Evolutionary conservation across 164 flowering plant genomes (phyloP).

Genomic region (Macadamia integrifolia): DNA sequence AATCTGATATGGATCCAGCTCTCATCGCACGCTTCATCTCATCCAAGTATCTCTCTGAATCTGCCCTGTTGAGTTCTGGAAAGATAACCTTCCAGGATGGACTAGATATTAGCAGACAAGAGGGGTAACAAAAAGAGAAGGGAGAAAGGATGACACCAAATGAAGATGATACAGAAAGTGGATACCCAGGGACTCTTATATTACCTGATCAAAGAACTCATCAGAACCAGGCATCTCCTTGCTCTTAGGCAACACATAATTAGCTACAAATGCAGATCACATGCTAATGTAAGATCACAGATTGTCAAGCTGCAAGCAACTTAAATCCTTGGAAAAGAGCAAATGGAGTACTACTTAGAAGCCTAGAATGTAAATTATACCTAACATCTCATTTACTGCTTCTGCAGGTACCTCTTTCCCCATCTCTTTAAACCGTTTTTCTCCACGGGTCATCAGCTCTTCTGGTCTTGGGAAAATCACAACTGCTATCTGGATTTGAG

Average conservation of each 20-base stretch:
- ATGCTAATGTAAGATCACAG: neutral
- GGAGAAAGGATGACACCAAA: neutral
- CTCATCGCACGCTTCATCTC: slow-evolving; percentile 46
- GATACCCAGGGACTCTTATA: neutral
- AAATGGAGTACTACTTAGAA: no score
- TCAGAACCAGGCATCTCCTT: slow-evolving; percentile 49
- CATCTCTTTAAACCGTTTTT: slow-evolving; percentile 53
- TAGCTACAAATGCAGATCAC: slow-evolving; percentile 28
- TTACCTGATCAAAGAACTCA: slow-evolving; percentile 61
- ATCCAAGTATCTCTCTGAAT: slow-evolving; percentile 39
- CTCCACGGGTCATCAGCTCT: slow-evolving; percentile 38
- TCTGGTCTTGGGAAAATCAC: slow-evolving; percentile 53
- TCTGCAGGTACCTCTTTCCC: slow-evolving; percentile 67
- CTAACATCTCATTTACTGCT: slow-evolving; percentile 53
- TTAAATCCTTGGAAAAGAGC: no score
- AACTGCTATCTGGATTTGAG: slow-evolving; percentile 41
- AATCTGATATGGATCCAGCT: slow-evolving; percentile 13
- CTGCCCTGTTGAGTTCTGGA: slow-evolving; percentile 39
- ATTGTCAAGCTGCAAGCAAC: no score
- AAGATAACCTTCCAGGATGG: slow-evolving; percentile 35
- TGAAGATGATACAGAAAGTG: neutral
- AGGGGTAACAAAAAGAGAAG: no score
- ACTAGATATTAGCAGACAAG: neutral
- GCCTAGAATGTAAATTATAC: slow-evolving; percentile 20
- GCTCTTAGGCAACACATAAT: slow-evolving; percentile 44